phyloP scores from a whole-genome alignment of 2,329 filamentous ascomycete species.

The Pyrenophora graminea region DNA sequence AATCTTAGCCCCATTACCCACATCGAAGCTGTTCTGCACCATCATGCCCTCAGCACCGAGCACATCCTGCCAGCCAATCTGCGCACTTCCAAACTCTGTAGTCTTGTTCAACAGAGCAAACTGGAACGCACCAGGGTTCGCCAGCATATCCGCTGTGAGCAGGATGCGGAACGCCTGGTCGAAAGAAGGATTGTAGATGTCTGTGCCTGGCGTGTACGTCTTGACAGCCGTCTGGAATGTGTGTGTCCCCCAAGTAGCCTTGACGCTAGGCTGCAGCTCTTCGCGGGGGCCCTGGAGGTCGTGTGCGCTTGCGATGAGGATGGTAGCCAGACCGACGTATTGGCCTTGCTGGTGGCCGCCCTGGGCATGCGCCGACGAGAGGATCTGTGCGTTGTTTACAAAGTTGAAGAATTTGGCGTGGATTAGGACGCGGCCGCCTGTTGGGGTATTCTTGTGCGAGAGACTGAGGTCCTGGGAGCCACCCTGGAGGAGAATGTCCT shows the following conservation, averaged over 20 bases:
- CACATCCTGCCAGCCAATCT: slow-evolving; percentile 35
- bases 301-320: slow-evolving; percentile 51
- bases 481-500: slow-evolving; percentile 49
- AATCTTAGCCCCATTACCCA: slow-evolving; percentile 32
- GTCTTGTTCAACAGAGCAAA: slow-evolving; percentile 36
- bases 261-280: slow-evolving; percentile 53
- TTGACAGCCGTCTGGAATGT: slow-evolving; percentile 51
- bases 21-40: slow-evolving; percentile 29
- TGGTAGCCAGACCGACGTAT: slow-evolving; percentile 49
- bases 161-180: slow-evolving; percentile 53
- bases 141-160: slow-evolving; percentile 41
- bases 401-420: slow-evolving; percentile 51
- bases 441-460: slow-evolving; percentile 46
- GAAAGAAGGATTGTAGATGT: slow-evolving; percentile 56
- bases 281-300: slow-evolving; percentile 51
- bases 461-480: slow-evolving; percentile 50
- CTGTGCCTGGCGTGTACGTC: slow-evolving; percentile 51
- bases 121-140: slow-evolving; percentile 27
- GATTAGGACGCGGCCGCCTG: slow-evolving; percentile 44
- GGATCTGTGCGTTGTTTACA: slow-evolving; percentile 40
- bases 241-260: slow-evolving; percentile 50
- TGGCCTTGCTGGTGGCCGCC: slow-evolving; percentile 22
- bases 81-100: slow-evolving; percentile 30
- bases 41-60: slow-evolving; percentile 26
- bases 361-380: slow-evolving; percentile 35